Evolutionary conservation across 225 moss, liverwort and hornwort genomes (phyloP).

Genomic region (Takakia lepidozioides): DNA sequence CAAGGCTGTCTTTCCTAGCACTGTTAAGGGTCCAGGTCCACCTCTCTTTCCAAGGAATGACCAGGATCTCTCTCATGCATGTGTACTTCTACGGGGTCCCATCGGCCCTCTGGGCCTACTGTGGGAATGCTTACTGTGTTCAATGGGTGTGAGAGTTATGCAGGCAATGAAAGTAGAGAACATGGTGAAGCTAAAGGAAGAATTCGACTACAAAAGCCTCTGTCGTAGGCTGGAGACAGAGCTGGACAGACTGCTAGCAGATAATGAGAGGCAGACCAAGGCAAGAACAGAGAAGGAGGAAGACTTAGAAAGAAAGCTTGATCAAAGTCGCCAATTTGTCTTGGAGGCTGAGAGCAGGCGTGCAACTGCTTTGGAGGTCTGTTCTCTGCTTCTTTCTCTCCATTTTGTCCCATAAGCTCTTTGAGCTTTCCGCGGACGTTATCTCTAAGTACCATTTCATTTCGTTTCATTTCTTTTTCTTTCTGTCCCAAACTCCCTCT

Average conservation of each 20-base stretch:
- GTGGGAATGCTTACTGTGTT: too few relatives aligned
- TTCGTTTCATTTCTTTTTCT: not conserved
- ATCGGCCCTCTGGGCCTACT: too few relatives aligned
- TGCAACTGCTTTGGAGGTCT: slow-evolving; percentile 48
- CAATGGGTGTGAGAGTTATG: too few relatives aligned
- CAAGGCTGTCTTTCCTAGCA: too few relatives aligned
- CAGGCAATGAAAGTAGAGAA: slow-evolving; percentile 99
- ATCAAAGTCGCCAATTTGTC: slow-evolving; percentile 57
- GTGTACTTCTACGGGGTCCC: too few relatives aligned
- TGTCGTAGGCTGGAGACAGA: slow-evolving; percentile 91
- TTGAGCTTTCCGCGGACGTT: too few relatives aligned
- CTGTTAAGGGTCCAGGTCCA: too few relatives aligned
- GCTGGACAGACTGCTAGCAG: slow-evolving; percentile 82
- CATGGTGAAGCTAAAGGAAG: slow-evolving; percentile 93
- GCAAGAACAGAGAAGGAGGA: slow-evolving; percentile 69
- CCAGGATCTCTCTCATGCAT: too few relatives aligned
- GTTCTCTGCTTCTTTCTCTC: slow-evolving; percentile 3
- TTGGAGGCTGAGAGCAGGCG: slow-evolving; percentile 71
- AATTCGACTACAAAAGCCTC: slow-evolving; percentile 96
- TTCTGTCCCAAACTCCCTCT: not conserved
- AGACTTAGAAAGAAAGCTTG: slow-evolving; percentile 66
- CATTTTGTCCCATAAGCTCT: not conserved
- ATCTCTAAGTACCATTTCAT: slow-evolving; percentile 2
- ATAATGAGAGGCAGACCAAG: slow-evolving; percentile 89
- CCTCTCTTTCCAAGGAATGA: too few relatives aligned